Evolutionary conservation across 352 stramenopile genomes (phyloP), one percentile per base, ranked within the genome.

Genomic region (Phytophthora cryptogea): DNA sequence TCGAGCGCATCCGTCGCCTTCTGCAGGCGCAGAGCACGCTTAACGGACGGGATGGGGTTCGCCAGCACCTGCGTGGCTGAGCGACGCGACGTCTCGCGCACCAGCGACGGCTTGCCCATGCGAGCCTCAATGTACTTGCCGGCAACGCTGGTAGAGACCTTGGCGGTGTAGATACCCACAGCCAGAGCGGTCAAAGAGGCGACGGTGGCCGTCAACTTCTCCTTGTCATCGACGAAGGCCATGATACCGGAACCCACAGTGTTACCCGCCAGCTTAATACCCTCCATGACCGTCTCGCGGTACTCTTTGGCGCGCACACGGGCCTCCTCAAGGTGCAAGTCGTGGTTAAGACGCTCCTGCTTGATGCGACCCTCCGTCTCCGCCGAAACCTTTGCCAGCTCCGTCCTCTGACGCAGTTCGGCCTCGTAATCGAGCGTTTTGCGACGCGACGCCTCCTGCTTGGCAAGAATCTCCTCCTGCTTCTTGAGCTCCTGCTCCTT

Each of bases 371-470:
- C 96, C 62, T 98, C 92, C 5, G 96, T 91, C 74, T 99, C 97
- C 13, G 97, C 97, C 16, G 95, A 80, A 10, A 98, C 96, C 66
- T 97, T 98, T 60, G 95, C 93, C 27, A 99, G 69, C 72, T 99
- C 97, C 1, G 96, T 98, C 70, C 95, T 88, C 59, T 96, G 89
- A 39, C 95, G 83, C 54, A 98, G 74, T 68, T 98, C 92, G 23
- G 95, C 95, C 77, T 99, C 97, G 66, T 99, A 97, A 71, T 99
- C 95, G 40, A 98, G 85, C 16, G 97, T 99, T 80, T 99, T 98
- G 45, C 97, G 90, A 65, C 96, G 81, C 70, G 98, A 97, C 16
- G 90, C 86, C 80, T 99, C 97, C 68, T 99, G 94, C 44, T 95
- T 85, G 55, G 88, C 84, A 4, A 98, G 85, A 75, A 98, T 98